A percentile compares a stretch with the other conserved stretches of the same genome.
Evolutionary conservation across 2,329 filamentous ascomycete genomes (phyloP).

Genomic region (Neofusicoccum ribis): DNA sequence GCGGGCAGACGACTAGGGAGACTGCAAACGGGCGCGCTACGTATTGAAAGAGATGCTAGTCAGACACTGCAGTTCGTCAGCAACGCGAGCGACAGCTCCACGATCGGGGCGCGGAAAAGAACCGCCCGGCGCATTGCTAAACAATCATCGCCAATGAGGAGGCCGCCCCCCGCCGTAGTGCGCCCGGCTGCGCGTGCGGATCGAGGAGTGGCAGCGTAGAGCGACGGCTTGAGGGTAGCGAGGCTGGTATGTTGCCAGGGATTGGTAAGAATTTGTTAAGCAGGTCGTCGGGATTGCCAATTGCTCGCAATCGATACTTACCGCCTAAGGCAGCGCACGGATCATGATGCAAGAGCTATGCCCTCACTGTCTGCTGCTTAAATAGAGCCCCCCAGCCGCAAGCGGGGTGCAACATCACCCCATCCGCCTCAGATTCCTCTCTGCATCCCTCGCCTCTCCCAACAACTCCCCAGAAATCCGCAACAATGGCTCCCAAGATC

Average conservation of each 20-base stretch:
- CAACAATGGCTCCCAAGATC: constrained; percentile 80
- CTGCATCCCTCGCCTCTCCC: neutral
- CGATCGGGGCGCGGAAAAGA: neutral
- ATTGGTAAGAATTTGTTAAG: constrained; percentile 22
- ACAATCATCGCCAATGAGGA: neutral
- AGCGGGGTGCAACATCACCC: neutral
- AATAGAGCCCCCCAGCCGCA: constrained; percentile 4
- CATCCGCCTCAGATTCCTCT: neutral
- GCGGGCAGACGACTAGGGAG: neutral
- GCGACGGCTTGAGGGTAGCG: neutral
- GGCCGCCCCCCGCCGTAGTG: neutral
- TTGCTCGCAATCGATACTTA: neutral
- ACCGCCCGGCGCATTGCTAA: neutral
- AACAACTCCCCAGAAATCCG: neutral
- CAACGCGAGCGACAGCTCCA: neutral
- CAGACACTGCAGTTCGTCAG: neutral
- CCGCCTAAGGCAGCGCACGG: constrained; percentile 5
- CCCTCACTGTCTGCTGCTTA: neutral
- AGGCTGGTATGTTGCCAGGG: neutral
- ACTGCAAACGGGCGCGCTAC: neutral
- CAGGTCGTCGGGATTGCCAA: constrained; percentile 11
- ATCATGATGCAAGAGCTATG: neutral
- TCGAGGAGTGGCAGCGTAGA: neutral
- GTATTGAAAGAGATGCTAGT: neutral
- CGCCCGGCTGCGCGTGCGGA: neutral